Percentiles rank a stretch among this genome's conserved stretches.
phyloP scores from a whole-genome alignment of 2,329 filamentous ascomycete genomes.

The Sarocladiaceae sp. region DNA sequence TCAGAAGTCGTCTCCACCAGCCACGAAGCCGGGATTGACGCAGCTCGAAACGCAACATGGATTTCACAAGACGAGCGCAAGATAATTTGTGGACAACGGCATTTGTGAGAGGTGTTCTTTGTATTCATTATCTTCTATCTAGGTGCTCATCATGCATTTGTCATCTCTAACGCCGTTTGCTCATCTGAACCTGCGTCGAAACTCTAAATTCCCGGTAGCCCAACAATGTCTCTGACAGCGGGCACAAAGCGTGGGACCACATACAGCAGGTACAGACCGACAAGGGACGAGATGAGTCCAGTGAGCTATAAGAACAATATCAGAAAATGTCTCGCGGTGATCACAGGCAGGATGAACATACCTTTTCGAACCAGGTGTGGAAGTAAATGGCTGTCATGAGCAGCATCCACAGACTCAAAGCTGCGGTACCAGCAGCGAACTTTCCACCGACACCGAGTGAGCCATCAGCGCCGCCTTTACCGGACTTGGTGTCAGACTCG shows the following conservation, averaged over 20 bases:
- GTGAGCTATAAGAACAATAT: slow-evolving; percentile 39
- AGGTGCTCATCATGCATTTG: no score
- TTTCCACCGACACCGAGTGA: slow-evolving; percentile 44
- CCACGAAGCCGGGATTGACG: neutral
- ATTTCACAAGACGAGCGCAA: no score
- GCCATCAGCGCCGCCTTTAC: slow-evolving; percentile 19
- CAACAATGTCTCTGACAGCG: slow-evolving; percentile 38
- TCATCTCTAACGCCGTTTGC: no score
- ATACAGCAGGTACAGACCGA: slow-evolving; percentile 46
- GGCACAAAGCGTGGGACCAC: slow-evolving; percentile 48
- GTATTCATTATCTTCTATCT: no score
- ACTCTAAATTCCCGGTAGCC: slow-evolving; percentile 47
- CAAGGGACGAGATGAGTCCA: slow-evolving; percentile 44
- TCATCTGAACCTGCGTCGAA: neutral
- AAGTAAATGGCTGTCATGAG: slow-evolving; percentile 99
- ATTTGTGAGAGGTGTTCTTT: neutral
- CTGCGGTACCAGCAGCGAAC: slow-evolving; percentile 61
- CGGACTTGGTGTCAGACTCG: slow-evolving; percentile 30
- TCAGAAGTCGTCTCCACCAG: slow-evolving; percentile 1
- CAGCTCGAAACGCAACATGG: no score
- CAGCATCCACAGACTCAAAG: slow-evolving; percentile 87
- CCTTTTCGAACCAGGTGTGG: slow-evolving; percentile 98
- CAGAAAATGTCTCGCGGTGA: slow-evolving; percentile 15
- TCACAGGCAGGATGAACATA: slow-evolving; percentile 30
- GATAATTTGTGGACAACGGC: no score